phyloP scores from a whole-genome alignment of 345 rosid genomes.

The Hypericum perforatum region DNA sequence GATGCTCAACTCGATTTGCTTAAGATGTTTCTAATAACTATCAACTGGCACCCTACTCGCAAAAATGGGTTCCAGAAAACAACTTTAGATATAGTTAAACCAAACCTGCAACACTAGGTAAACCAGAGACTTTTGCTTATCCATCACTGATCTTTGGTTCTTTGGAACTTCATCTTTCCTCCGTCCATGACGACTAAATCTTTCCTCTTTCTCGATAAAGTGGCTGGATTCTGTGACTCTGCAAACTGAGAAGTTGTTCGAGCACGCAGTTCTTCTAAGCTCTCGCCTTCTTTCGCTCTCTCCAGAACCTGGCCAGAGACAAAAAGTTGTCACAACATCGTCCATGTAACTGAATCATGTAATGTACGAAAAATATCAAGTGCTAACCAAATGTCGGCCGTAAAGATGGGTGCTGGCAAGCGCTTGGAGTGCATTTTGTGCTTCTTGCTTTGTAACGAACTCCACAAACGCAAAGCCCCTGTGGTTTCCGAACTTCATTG shows the following conservation, averaged over 20 bases:
- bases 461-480: constrained; percentile 88
- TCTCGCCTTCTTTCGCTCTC: constrained; percentile 89
- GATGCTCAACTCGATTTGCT: too few species aligned
- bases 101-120: too few species aligned
- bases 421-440: constrained; percentile 57
- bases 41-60: too few species aligned
- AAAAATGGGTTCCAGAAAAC: too few species aligned
- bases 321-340: not conserved
- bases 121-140: not conserved
- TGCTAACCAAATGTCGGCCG: constrained; percentile 78
- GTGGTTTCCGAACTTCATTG: constrained; percentile 64
- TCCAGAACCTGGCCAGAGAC: constrained; percentile 51
- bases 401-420: constrained; percentile 74
- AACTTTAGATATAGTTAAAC: too few species aligned
- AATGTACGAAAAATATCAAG: not conserved
- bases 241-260: constrained; percentile 72
- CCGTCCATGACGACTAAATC: constrained; percentile 42
- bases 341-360: not conserved
- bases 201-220: constrained; percentile 58
- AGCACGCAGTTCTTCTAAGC: constrained; percentile 59
- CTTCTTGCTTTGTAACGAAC: constrained; percentile 82
- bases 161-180: constrained; percentile 44
- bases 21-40: too few species aligned
- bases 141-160: constrained; percentile 25
- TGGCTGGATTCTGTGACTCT: constrained; percentile 31